A percentile compares a stretch with the other conserved stretches of the same genome.
phyloP scores from a whole-genome alignment of 2,329 filamentous ascomycete genomes.

The Aspergillus piperis region DNA sequence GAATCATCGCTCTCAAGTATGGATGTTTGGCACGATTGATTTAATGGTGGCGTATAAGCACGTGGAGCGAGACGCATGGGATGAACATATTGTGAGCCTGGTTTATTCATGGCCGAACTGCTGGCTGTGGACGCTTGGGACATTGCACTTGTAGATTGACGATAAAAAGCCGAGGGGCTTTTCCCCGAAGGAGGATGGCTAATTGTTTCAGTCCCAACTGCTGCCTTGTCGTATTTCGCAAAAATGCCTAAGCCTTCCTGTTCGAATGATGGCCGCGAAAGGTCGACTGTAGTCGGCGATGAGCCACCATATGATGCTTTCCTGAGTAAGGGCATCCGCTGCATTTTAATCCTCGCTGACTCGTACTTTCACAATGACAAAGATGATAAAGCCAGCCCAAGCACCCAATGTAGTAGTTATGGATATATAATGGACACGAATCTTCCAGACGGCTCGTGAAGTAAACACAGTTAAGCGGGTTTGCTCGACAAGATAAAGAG shows the following conservation, averaged over 20 bases:
- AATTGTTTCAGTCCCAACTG: conserved; percentile 42
- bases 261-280: conserved; percentile 57
- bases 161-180: conserved; percentile 47
- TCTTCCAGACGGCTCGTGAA: not conserved
- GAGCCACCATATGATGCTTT: conserved; percentile 55
- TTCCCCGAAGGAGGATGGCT: conserved; percentile 38
- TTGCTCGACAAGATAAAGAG: too few species aligned
- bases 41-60: conserved; percentile 55
- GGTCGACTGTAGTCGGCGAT: conserved; percentile 52
- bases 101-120: conserved; percentile 50
- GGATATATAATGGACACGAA: too few species aligned
- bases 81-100: conserved; percentile 55
- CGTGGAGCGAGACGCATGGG: conserved; percentile 58
- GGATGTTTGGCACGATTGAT: conserved; percentile 53
- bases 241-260: conserved; percentile 60
- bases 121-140: conserved; percentile 55
- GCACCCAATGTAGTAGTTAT: conserved; percentile 7
- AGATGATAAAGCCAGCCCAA: conserved; percentile 18
- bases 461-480: not conserved
- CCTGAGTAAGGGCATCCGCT: conserved; percentile 59
- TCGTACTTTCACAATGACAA: conserved; percentile 22
- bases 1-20: conserved; percentile 48
- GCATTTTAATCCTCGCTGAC: conserved; percentile 35
- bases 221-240: conserved; percentile 35
- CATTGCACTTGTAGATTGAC: conserved; percentile 56